These are phyloP conservation scores for Amylostereum chailletii DNA, from an alignment of 1,284 basidiomycete genomes.

Conservation along the genomic window DNA sequence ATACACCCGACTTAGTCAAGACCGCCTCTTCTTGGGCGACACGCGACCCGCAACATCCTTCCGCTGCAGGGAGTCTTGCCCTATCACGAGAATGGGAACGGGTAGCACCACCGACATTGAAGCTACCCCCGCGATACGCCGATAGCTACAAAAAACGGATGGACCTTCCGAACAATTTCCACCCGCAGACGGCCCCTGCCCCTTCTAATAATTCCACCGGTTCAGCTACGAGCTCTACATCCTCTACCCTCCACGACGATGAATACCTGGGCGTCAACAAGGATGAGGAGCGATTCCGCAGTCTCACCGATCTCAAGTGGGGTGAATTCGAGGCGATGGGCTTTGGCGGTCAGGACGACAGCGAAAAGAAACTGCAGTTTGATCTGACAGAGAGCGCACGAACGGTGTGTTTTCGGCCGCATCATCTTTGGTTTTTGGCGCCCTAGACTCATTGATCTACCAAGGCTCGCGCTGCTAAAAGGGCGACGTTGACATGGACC, in stretches of 20 bases:
- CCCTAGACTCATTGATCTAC: background rate
- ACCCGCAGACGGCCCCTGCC: constrained; percentile 37
- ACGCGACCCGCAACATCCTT: constrained; percentile 17
- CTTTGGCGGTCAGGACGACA: constrained; percentile 47
- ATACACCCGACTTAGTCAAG: constrained; percentile 72
- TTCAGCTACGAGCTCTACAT: constrained; percentile 16
- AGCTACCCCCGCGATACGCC: constrained; percentile 49
- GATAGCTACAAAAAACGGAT: constrained; percentile 67
- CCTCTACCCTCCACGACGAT: constrained; percentile 24
- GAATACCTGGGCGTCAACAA: constrained; percentile 19
- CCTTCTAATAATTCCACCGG: constrained; percentile 20
- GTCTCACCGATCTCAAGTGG: constrained; percentile 80
- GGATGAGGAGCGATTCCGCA: constrained; percentile 65
- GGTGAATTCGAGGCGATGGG: constrained; percentile 79
- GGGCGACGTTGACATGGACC: constrained; percentile 76
- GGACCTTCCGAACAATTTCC: constrained; percentile 48
- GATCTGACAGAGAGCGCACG: constrained; percentile 82
- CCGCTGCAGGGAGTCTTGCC: constrained; percentile 24
- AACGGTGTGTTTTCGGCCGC: constrained; percentile 38
- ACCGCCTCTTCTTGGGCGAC: constrained; percentile 65
- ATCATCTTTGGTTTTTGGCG: constrained; percentile 4
- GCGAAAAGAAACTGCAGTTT: constrained; percentile 72
- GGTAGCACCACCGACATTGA: constrained; percentile 51
- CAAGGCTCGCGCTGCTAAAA: constrained; percentile 63
- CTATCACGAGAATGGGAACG: constrained; percentile 68